A percentile compares a stretch with the other conserved stretches of the same genome.
Evolutionary conservation across 768 basidiomycete genomes (phyloP).

Genomic region (Lactarius vividus): DNA sequence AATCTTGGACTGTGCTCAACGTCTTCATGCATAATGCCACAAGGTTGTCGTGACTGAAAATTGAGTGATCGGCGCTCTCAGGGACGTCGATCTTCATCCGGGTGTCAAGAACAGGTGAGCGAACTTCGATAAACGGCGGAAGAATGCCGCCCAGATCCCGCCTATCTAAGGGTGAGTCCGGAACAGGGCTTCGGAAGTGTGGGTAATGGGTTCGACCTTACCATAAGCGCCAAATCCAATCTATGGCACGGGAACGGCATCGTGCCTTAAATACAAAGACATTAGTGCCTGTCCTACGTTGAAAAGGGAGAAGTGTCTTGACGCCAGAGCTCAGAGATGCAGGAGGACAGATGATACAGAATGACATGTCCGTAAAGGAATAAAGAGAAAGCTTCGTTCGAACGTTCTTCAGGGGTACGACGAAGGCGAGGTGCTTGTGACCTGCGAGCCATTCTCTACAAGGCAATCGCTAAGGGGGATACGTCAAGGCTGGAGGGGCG

Average conservation of each 20-base stretch:
- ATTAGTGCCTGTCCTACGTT: conserved; percentile 64
- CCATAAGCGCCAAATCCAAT: conserved; percentile 93
- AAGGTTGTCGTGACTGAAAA: conserved; percentile 62
- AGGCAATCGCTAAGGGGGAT: conserved; percentile 49
- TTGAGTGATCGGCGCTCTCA: conserved; percentile 39
- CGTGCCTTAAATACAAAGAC: conserved; percentile 85
- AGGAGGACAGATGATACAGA: conserved; percentile 69
- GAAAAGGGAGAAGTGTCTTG: conserved; percentile 49
- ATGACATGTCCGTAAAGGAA: conserved; percentile 82
- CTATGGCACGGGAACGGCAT: conserved; percentile 71
- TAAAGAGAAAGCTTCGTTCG: conserved; percentile 78
- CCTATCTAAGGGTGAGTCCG: conserved; percentile 42
- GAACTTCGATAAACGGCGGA: conserved; percentile 66
- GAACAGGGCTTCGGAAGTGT: neutral
- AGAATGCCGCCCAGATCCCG: conserved; percentile 68
- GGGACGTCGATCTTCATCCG: conserved; percentile 64
- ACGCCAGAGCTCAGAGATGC: conserved; percentile 42
- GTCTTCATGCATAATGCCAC: conserved; percentile 59
- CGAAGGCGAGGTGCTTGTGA: conserved; percentile 74
- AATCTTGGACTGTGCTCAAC: conserved; percentile 54
- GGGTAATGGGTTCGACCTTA: conserved; percentile 29
- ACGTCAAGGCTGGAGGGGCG: neutral
- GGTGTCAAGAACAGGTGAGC: conserved; percentile 63
- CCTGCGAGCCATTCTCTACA: conserved; percentile 64
- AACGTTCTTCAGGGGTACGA: conserved; percentile 65